Evolutionary conservation across 208 protist genomes (phyloP), one percentile per base, ranked within the genome.

Genomic region (Acanthamoeba castellanii): DNA sequence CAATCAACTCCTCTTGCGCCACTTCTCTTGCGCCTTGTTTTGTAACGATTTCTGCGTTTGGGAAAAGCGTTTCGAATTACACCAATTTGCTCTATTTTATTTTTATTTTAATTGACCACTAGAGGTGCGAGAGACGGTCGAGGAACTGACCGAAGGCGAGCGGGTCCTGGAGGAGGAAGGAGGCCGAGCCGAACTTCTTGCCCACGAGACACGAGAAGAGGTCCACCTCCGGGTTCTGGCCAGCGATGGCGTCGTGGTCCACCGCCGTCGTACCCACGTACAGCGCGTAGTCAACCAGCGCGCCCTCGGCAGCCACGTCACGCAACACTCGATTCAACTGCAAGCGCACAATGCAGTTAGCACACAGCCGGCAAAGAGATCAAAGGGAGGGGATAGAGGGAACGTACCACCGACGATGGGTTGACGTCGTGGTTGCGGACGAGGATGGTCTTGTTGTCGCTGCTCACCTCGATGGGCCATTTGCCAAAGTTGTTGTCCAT

Each of bases 401-500:
- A 6, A 59, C 78, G 16, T 64, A 87, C 78, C 47, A 87, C 78
- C 22, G 78, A 87, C 6, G 78, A 87, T 1, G 85, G 37, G 59
- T 92, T 92, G 42, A 92, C 85, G 34, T 92, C 85, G 61, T 92
- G 32, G 37, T 68, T 68, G 32, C 85, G 85, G 7, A 92, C 64
- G 59, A 76, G 20, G 32, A 92, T 55, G 42, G 61, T 92, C 64
- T 92, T 92, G 85, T 74, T 92, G 64, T 92, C 64, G 59, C 72
- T 22, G 50, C 42, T 64, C 3, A 92, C 57, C 13, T 92, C 85
- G 61, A 92, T 92, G 30, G 85, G 85, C 85, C 85, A 92, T 22
- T 74, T 68, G 59, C 85, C 85, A 74, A 92, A 92, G 85, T 92
- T 92, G 85, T 68, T 76, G 64, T 92, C 45, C 85, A 92, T 68